Conservation (phyloP, 495 filamentous ascomycete species). For the Paragyromitra xinjiangensis region DNA sequence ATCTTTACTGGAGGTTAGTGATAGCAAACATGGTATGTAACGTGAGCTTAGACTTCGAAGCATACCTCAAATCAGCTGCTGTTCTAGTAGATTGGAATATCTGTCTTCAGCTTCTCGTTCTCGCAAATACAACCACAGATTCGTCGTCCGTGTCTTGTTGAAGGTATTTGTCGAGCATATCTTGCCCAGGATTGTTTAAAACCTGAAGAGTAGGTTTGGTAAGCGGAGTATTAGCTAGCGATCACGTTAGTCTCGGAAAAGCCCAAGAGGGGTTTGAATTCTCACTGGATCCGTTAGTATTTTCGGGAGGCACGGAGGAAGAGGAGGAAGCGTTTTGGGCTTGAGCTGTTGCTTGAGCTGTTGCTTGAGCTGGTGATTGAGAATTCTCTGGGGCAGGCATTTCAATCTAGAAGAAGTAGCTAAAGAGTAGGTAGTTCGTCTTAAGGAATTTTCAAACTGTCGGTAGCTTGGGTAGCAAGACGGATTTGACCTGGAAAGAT, state of each 20-base stretch:
- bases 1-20: not conserved
- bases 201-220: not conserved
- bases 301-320: not conserved
- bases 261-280: not conserved
- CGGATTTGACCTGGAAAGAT: not conserved
- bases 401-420: not conserved
- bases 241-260: not conserved
- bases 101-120: not conserved
- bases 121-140: conserved; percentile 21
- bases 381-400: not conserved
- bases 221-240: not conserved
- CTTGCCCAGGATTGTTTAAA: not conserved
- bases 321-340: not conserved
- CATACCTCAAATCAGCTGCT: not conserved
- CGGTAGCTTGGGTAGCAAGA: not conserved
- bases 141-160: conserved; percentile 21
- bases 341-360: not conserved
- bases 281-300: not conserved
- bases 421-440: not conserved
- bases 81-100: no score
- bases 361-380: not conserved
- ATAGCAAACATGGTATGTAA: not conserved
- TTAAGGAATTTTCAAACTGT: not conserved
- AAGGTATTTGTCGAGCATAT: conserved; percentile 27
- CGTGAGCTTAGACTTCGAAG: not conserved